These are phyloP conservation scores for Jatropha multifida DNA, from an alignment of 441 rosid genomes.

Conservation along the genomic window DNA sequence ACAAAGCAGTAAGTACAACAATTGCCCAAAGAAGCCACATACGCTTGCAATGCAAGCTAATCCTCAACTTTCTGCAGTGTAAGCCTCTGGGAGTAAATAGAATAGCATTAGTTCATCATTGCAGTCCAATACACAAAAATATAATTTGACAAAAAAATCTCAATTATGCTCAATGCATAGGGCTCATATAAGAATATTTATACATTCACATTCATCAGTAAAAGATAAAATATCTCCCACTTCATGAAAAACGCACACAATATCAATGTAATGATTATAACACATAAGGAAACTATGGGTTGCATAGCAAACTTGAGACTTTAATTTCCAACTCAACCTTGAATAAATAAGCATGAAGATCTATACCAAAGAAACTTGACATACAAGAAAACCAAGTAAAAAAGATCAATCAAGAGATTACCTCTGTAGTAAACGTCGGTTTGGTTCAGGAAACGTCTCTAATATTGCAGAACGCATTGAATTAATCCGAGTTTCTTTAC, in stretches of 20 bases:
- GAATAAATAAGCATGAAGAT: neutral
- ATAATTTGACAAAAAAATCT: neutral
- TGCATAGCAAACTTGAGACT: neutral
- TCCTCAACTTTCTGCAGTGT: neutral
- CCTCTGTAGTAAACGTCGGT: conserved; percentile 92
- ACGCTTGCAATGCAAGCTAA: neutral
- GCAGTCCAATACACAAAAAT: neutral
- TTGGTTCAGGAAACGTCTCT: conserved; percentile 98
- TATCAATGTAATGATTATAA: conserved; percentile 1
- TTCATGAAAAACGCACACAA: neutral
- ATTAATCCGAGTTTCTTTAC: conserved; percentile 75
- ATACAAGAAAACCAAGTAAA: conserved; percentile 11
- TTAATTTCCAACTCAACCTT: conserved; percentile 4
- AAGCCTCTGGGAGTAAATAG: neutral
- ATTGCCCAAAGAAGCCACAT: neutral
- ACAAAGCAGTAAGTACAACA: neutral
- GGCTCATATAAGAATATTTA: neutral
- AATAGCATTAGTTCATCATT: neutral
- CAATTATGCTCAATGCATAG: neutral
- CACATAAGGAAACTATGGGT: neutral
- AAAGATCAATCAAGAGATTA: conserved; percentile 23
- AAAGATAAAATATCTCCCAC: neutral
- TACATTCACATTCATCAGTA: neutral
- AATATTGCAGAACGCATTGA: conserved; percentile 84
- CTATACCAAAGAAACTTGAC: neutral